Evolutionary conservation across 805 yeast species (phyloP), one percentile per base, ranked within the genome.

Genomic region (Lachancea quebecensis): DNA sequence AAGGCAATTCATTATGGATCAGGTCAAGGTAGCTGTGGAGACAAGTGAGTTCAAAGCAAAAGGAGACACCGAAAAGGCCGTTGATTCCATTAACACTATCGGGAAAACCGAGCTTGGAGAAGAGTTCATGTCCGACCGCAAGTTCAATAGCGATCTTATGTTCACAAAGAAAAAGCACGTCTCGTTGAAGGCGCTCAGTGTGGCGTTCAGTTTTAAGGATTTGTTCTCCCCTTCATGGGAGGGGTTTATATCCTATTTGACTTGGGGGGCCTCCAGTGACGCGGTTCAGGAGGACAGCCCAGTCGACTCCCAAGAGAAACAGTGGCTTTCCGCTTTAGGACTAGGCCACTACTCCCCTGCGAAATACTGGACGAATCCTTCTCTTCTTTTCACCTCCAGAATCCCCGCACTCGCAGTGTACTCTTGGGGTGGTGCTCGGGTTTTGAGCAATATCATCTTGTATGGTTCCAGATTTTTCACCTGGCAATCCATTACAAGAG

Each of bases 201-300:
- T 78, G 21, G 73, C 77, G 16, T 71, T 91, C 18, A 78, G 82
- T 10, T 35, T 85, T 4, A 44, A 71, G n/a, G 97, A 93, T 65
- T 81, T 89, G 53, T 70, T 90, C 57, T 95, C 90, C 53, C 86
- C 95, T 4, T 74, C 84, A 0, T 60, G 79, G 49, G 84, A 81
- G 34, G 77, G 83, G 3, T 75, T 82, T 47, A 58, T 79, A 39
- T 52, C 66, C 8, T 65, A 60, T 41, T 37, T 65, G 32, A 51
- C 58, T 32, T 60, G 65, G 57, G 58, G 64, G 3, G 14, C 54
- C 59, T 73, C 74, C 45, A 42, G 47, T 12, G 36, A 48, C 14
- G 14, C 45, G 11, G 2, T 39, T n/a, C 31, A 37, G 16, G 46
- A 34, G 25, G 32, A 39, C 29, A 33, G 37, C n/a, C 32, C 29